Evolutionary conservation across 805 yeast genomes (phyloP).

Genomic region (Cyberlindnera xylosilytica): DNA sequence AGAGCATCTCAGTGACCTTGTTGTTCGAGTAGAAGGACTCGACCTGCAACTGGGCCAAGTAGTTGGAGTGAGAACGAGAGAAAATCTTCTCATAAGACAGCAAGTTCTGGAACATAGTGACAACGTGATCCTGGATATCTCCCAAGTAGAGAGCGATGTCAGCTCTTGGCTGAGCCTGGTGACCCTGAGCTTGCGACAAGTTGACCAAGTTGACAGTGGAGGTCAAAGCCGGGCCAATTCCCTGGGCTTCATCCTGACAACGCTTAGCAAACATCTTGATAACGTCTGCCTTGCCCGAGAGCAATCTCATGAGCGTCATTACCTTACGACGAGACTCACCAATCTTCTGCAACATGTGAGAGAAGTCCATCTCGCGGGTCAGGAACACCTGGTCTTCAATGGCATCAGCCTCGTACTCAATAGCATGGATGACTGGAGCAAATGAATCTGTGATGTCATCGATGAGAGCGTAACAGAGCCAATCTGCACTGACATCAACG

Average conservation of each 20-base stretch:
- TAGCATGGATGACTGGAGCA: constrained; percentile 74
- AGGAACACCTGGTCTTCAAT: constrained; percentile 80
- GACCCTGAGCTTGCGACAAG: constrained; percentile 18
- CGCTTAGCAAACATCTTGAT: constrained; percentile 94
- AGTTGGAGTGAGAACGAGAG: constrained; percentile 87
- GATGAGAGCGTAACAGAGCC: constrained; percentile 78
- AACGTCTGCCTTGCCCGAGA: constrained; percentile 94
- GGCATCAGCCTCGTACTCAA: constrained; percentile 78
- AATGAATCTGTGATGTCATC: constrained; percentile 86
- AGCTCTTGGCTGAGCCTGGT: constrained; percentile 65
- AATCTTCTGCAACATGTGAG: constrained; percentile 72
- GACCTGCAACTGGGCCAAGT: constrained; percentile 90
- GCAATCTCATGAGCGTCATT: constrained; percentile 85
- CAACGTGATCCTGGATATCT: constrained; percentile 95
- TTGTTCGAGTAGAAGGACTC: constrained; percentile 85
- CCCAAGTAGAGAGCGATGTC: constrained; percentile 91
- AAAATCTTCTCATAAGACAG: constrained; percentile 90
- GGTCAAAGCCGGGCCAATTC: constrained; percentile 40
- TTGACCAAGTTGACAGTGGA: constrained; percentile 38
- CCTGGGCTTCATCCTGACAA: constrained; percentile 66
- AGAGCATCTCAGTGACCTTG: constrained; percentile 79
- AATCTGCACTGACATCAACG: constrained; percentile 74
- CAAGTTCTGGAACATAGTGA: constrained; percentile 92
- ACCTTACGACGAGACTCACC: constrained; percentile 89
- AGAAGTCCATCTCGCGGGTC: constrained; percentile 70